Conservation (phyloP, 257 asterid species). For the Catharanthus roseus region DNA sequence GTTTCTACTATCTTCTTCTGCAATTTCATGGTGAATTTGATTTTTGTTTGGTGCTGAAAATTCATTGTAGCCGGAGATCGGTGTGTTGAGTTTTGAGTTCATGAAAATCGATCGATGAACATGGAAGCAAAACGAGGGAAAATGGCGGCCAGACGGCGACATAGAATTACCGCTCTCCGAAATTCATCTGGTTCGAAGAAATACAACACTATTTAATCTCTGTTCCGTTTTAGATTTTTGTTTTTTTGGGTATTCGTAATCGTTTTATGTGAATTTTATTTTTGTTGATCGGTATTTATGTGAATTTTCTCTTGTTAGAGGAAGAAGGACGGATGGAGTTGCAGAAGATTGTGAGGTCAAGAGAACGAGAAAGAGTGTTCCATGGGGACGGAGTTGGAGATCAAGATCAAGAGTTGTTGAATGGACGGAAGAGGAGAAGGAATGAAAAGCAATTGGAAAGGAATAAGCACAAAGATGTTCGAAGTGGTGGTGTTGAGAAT, state of each 20-base stretch:
- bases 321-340: constrained; percentile 23
- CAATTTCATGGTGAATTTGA: not conserved
- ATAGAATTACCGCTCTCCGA: constrained; percentile 31
- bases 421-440: constrained; percentile 35
- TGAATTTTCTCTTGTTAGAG: constrained; percentile 22
- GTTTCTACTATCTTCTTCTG: not conserved
- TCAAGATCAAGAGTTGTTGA: constrained; percentile 9
- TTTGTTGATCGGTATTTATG: no score
- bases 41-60: not conserved
- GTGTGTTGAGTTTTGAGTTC: not conserved
- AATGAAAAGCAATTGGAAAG: constrained; percentile 30
- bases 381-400: constrained; percentile 39
- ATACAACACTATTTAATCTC: not conserved
- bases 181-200: constrained; percentile 40
- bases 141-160: constrained; percentile 35
- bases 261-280: not conserved
- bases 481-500: constrained; percentile 21
- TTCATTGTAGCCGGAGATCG: not conserved
- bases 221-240: constrained; percentile 4
- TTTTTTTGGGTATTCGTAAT: not conserved
- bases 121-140: constrained; percentile 36
- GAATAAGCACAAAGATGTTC: constrained; percentile 32
- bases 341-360: constrained; percentile 39
- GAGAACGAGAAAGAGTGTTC: constrained; percentile 42
- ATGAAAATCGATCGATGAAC: constrained; percentile 8